Conservation (phyloP, 163 green algal genomes). For the Volvox carteri region DNA sequence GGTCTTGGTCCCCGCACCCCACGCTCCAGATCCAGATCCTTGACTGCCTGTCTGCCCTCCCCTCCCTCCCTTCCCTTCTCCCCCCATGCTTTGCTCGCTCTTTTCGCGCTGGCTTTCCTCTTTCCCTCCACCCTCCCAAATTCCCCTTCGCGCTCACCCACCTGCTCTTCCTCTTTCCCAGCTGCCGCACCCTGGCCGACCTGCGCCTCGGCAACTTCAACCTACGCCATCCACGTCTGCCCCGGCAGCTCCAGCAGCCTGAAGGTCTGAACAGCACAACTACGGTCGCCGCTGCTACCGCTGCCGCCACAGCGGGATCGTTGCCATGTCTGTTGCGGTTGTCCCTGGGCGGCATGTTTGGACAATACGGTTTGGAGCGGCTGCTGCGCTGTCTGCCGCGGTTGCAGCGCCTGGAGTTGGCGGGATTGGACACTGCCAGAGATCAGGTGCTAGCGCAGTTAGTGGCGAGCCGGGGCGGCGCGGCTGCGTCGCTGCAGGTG, state of each 20-base stretch:
- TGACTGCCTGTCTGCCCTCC: too few species aligned
- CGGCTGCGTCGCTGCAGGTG: constrained; percentile 24
- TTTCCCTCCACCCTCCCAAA: too few species aligned
- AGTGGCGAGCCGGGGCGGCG: not conserved
- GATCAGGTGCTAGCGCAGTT: constrained; percentile 34
- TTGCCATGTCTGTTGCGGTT: not conserved
- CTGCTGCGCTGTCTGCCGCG: constrained; percentile 3
- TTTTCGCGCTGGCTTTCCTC: too few species aligned
- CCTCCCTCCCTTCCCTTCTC: too few species aligned
- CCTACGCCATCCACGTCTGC: constrained; percentile 14
- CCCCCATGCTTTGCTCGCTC: too few species aligned
- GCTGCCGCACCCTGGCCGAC: constrained; percentile 21
- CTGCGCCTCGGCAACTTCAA: constrained; percentile 53
- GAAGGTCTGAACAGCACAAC: not conserved
- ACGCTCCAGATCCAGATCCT: too few species aligned
- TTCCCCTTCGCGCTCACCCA: too few species aligned
- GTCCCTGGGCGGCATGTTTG: constrained; percentile 45
- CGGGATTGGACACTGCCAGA: not conserved
- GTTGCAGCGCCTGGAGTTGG: constrained; percentile 35
- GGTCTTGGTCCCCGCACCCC: too few species aligned
- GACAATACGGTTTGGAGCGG: not conserved
- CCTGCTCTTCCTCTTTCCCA: not conserved
- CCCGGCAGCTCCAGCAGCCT: not conserved
- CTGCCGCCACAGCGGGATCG: not conserved
- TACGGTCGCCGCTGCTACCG: not conserved